Conservation (phyloP, 2,329 filamentous ascomycete species). For the Colletotrichum sublineola region DNA sequence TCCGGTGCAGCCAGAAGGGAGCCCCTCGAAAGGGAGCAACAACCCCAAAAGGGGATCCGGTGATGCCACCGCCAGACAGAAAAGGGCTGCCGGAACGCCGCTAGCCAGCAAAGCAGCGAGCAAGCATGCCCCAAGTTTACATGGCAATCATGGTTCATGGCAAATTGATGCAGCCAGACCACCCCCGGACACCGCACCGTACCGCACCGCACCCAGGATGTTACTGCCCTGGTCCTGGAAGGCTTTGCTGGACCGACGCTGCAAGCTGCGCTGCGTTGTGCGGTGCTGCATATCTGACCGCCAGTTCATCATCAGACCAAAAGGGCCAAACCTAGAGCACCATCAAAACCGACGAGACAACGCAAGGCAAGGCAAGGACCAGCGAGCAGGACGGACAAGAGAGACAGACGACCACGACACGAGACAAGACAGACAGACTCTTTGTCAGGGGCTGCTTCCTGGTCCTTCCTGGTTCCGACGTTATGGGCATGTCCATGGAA, state of each 20-base stretch:
- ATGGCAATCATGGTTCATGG: constrained; percentile 58
- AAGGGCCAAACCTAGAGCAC: constrained; percentile 28
- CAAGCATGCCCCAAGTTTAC: constrained; percentile 41
- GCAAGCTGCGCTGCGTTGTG: constrained; percentile 47
- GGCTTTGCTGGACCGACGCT: constrained; percentile 36
- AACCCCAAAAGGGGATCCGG: neutral
- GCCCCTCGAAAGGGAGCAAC: constrained; percentile 6
- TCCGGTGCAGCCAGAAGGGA: constrained; percentile 23
- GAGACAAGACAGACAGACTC: constrained; percentile 28
- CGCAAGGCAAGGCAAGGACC: constrained; percentile 7
- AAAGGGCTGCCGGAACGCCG: constrained; percentile 29
- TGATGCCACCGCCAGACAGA: constrained; percentile 20
- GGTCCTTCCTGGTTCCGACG: constrained; percentile 16
- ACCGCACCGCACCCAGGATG: constrained; percentile 47
- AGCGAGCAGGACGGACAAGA: constrained; percentile 6
- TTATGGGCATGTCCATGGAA: constrained; percentile 13
- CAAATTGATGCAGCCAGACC: constrained; percentile 49
- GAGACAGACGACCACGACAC: constrained; percentile 22
- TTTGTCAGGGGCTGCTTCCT: constrained; percentile 16
- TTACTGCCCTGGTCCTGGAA: constrained; percentile 46
- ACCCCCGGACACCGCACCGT: constrained; percentile 24
- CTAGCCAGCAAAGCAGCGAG: constrained; percentile 39
- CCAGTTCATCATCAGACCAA: constrained; percentile 59
- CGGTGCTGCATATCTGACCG: constrained; percentile 57
- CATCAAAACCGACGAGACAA: neutral